Base-by-base conservation (phyloP, 176 grass and related monocot species). In the Bonia amplexicaulis region DNA sequence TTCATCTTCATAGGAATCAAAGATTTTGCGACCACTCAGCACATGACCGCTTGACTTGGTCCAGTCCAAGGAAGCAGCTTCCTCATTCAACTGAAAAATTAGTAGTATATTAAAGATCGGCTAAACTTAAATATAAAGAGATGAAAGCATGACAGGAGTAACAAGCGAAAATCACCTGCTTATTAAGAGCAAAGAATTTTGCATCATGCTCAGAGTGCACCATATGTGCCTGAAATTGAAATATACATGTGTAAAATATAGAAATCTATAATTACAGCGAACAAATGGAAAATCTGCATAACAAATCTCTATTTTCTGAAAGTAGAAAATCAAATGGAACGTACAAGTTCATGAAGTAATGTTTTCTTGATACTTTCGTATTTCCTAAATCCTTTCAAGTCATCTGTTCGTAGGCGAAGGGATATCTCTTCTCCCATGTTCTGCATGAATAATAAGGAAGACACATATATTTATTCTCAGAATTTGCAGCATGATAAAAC, bases 301-400 rank as follows among this genome's bases (percentile, higher is more conserved):
- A 17, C 51, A 52, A 58, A 69, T 51, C 9, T 48, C 71, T 41
- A 79, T 66, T 49, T 31, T 79, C 79, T 66, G 45, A 73, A 85
- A 82, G 39, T 46, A n/a, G 49, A 69, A 73, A 77, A 44, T 4
- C 7, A 12, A 55, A 58, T 14, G 55, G 76, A 57, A 71, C 88
- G 72, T 92, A 98, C 96, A 68, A 99, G 88, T 94, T 99, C 96
- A 90, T 99, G 96, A 60, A 99, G 79, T 73, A 99, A 83, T 49
- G 96, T 99, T 86, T 92, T 92, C 86, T 99, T 99, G 52, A 96
- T 94, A 78, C 88, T 92, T 90, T 91, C 91, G 16, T 96, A 99
- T 82, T 99, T 99, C 75, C 96, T 90, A 84, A 99, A 99, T 84
- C 96, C 96, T 91, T 94, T 92, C 61, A 99, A 88, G 66, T 99